These are phyloP conservation scores for Carex kokanica DNA, from an alignment of 176 grass and related monocot genomes.

Conservation along the genomic window DNA sequence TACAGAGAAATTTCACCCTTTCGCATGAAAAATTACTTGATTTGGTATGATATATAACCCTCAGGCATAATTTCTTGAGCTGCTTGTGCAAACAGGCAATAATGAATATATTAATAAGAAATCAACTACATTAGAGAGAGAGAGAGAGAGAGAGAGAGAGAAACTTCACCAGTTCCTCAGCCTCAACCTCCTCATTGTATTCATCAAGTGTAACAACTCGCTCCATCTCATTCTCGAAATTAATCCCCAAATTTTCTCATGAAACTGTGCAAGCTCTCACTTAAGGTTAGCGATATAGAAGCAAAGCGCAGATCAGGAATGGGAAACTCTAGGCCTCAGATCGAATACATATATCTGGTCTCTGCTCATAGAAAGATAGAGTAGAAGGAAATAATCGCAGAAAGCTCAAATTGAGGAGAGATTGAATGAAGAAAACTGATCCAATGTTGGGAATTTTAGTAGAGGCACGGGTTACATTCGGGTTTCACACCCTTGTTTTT, in stretches of 20 bases:
- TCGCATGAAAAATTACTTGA: background rate
- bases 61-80: background rate
- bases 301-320: background rate
- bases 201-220: slow-evolving; percentile 50
- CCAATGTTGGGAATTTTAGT: no score
- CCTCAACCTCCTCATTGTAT: slow-evolving; percentile 85
- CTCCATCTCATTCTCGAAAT: slow-evolving; percentile 65
- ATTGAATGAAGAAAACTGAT: no score
- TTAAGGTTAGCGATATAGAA: background rate
- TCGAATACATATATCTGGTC: background rate
- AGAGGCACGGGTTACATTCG: background rate
- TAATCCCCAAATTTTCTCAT: slow-evolving; percentile 39
- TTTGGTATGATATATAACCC: background rate
- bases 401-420: no score
- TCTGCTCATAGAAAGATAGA: no score
- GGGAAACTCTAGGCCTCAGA: slow-evolving; percentile 16
- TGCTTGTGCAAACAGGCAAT: background rate
- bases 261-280: slow-evolving; percentile 11
- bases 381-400: no score
- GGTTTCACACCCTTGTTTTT: slow-evolving; percentile 29
- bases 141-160: background rate
- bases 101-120: background rate
- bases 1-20: background rate
- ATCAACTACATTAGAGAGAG: background rate
- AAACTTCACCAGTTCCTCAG: slow-evolving; percentile 54